These are phyloP conservation scores for Dictyostelium firmibasis DNA, from an alignment of 78 protist genomes.

Conservation along the genomic window DNA sequence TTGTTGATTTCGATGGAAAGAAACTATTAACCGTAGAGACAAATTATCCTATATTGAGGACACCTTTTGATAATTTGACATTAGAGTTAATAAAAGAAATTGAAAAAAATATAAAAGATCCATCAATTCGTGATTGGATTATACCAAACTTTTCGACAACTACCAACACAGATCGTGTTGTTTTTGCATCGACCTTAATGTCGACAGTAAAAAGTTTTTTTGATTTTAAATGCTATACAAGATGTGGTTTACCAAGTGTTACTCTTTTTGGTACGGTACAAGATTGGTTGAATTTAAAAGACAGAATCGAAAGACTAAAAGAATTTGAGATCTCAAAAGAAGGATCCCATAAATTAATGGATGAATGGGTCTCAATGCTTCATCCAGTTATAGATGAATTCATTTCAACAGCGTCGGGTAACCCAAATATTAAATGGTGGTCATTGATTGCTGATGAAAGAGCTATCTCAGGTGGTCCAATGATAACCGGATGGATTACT, in stretches of 20 bases:
- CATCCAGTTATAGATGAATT: constrained; percentile 60
- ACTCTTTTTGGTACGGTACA: constrained; percentile 61
- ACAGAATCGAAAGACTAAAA: constrained; percentile 9
- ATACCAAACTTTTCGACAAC: constrained; percentile 70
- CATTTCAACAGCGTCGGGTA: constrained; percentile 31
- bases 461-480: constrained; percentile 24
- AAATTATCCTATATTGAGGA: background rate
- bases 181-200: constrained; percentile 37
- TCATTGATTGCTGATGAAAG: background rate
- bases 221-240: background rate
- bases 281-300: constrained; percentile 54
- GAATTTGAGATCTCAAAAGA: constrained; percentile 16
- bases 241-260: constrained; percentile 73
- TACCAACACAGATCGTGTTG: constrained; percentile 53
- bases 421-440: background rate
- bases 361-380: constrained; percentile 46
- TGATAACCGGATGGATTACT: constrained; percentile 66
- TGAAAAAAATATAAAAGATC: constrained; percentile 69
- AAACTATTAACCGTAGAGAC: constrained; percentile 18
- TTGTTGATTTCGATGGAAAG: constrained; percentile 61
- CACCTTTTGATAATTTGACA: constrained; percentile 37
- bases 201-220: constrained; percentile 67
- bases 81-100: constrained; percentile 29
- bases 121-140: constrained; percentile 62
- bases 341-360: constrained; percentile 6